Evolutionary conservation across 2,329 filamentous ascomycete species (phyloP).

Genomic region (Aspergillus sergii): DNA sequence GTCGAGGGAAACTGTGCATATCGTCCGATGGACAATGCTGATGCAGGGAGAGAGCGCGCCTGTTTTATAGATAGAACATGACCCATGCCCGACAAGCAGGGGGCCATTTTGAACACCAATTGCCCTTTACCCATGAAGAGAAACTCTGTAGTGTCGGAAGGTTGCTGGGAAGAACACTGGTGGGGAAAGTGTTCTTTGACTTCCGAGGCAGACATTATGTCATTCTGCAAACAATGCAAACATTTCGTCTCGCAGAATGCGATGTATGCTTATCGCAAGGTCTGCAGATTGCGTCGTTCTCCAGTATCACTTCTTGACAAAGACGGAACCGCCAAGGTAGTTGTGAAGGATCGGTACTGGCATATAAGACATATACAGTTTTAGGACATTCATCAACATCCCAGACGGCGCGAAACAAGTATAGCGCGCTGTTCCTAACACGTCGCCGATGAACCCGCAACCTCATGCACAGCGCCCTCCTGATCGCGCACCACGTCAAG

Average conservation of each 20-base stretch:
- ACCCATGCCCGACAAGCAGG: not conserved
- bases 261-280: slow-evolving; percentile 1
- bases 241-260: slow-evolving; percentile 12
- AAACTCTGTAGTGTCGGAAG: slow-evolving; percentile 30
- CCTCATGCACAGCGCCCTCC: slow-evolving; percentile 30
- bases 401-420: slow-evolving; percentile 67
- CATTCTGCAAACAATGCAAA: slow-evolving; percentile 45
- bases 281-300: not conserved
- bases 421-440: slow-evolving; percentile 50
- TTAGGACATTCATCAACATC: slow-evolving; percentile 35
- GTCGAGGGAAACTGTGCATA: slow-evolving; percentile 23
- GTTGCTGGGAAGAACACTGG: slow-evolving; percentile 13
- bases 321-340: not conserved
- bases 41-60: not conserved
- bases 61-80: not conserved
- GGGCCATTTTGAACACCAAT: slow-evolving; percentile 18
- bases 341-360: not conserved
- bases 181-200: not conserved
- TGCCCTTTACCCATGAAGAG: slow-evolving; percentile 22
- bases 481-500: slow-evolving; percentile 62
- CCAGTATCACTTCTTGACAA: not conserved
- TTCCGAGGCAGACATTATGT: slow-evolving; percentile 29
- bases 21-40: slow-evolving; percentile 15
- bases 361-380: not conserved
- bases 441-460: slow-evolving; percentile 41